Evolutionary conservation across 2,329 filamentous ascomycete species (phyloP).

Genomic region (Claviceps cyperi): DNA sequence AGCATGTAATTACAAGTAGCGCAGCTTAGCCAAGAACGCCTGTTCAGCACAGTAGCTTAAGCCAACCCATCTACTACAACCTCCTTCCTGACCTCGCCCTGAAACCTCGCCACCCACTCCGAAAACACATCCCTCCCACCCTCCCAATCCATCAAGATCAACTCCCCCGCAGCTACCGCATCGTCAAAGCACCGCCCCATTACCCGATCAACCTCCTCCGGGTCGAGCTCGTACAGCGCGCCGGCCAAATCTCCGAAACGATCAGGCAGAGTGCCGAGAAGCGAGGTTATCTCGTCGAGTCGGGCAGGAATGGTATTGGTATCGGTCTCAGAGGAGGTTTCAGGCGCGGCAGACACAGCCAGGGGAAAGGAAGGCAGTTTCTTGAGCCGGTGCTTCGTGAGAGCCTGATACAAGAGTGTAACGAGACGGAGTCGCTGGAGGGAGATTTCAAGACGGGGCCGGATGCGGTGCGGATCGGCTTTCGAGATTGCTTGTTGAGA

Average conservation of each 20-base stretch:
- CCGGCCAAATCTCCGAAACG: constrained; percentile 55
- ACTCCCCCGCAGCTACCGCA: constrained; percentile 39
- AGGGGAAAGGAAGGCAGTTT: constrained; percentile 32
- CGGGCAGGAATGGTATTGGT: constrained; percentile 20
- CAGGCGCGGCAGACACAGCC: constrained; percentile 5
- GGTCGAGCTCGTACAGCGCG: constrained; percentile 57
- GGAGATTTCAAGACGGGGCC: constrained; percentile 48
- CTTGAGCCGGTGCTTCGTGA: constrained; percentile 56
- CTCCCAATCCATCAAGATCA: constrained; percentile 46
- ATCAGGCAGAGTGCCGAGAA: constrained; percentile 48
- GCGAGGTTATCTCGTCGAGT: constrained; percentile 40
- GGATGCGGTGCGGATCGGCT: constrained; percentile 48
- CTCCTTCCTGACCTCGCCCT: constrained; percentile 34
- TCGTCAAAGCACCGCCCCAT: constrained; percentile 47
- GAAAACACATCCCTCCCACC: constrained; percentile 62
- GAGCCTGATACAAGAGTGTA: constrained; percentile 52
- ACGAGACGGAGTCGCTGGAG: constrained; percentile 53
- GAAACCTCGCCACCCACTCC: constrained; percentile 52
- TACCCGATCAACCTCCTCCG: constrained; percentile 38
- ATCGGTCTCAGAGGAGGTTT: too few species aligned
- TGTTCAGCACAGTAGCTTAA: not conserved
- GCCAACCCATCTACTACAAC: not conserved
- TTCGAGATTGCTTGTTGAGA: constrained; percentile 46
- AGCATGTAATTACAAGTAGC: not conserved
- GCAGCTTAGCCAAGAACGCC: not conserved